Conservation (phyloP, 768 basidiomycete species). For the Suillus luteus region DNA sequence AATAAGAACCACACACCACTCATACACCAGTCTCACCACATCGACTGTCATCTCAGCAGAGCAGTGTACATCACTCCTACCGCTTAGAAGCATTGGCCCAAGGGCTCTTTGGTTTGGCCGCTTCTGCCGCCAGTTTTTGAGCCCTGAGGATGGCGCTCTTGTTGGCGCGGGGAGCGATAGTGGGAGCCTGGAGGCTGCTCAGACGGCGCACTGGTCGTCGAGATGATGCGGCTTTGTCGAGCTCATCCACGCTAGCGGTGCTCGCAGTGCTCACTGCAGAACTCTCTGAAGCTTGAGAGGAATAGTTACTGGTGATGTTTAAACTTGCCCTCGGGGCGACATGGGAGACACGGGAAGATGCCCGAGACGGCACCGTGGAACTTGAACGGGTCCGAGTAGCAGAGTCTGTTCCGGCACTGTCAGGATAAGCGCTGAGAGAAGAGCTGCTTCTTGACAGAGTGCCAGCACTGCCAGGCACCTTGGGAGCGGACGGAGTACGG, state of each 20-base stretch:
- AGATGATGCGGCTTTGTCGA: slow-evolving; percentile 20
- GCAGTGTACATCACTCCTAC: slow-evolving; percentile 13
- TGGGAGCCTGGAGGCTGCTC: slow-evolving; percentile 58
- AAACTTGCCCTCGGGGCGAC: slow-evolving; percentile 22
- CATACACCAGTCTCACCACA: not conserved
- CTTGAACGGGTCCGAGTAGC: slow-evolving; percentile 19
- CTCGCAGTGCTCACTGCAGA: slow-evolving; percentile 33
- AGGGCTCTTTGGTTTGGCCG: slow-evolving; percentile 34
- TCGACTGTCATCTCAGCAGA: not conserved
- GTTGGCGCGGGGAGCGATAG: slow-evolving; percentile 70
- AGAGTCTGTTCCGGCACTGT: slow-evolving; percentile 13
- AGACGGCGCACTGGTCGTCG: slow-evolving; percentile 47
- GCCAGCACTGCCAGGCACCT: slow-evolving; percentile 41
- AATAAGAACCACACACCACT: slow-evolving; percentile 7
- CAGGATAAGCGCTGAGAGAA: slow-evolving; percentile 31
- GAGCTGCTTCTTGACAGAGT: slow-evolving; percentile 47
- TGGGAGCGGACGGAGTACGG: slow-evolving; percentile 43
- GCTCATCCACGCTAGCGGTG: slow-evolving; percentile 22
- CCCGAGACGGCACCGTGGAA: slow-evolving; percentile 36
- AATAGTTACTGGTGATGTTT: slow-evolving; percentile 18
- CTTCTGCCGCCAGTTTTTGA: slow-evolving; percentile 56
- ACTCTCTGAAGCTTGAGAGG: slow-evolving; percentile 30
- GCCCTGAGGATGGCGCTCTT: slow-evolving; percentile 70
- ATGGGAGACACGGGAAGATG: slow-evolving; percentile 43
- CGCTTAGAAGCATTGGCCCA: slow-evolving; percentile 35